phyloP scores from a whole-genome alignment of 2,329 filamentous ascomycete species.

The Colletotrichum orchidophilum region DNA sequence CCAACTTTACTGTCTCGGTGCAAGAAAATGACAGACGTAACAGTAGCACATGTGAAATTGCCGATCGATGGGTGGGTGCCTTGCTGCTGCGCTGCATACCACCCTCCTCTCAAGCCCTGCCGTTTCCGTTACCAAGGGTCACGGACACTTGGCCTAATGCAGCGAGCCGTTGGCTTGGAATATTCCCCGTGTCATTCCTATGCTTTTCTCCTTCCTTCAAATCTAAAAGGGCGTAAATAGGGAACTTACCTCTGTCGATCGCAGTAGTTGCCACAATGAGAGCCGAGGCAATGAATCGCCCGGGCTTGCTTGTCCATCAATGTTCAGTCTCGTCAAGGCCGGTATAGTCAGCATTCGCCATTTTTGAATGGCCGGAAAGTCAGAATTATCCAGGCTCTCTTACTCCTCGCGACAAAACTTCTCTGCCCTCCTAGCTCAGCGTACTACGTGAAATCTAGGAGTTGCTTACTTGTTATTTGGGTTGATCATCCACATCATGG shows the following conservation, averaged over 20 bases:
- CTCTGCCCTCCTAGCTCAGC: too few relatives aligned
- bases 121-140: not conserved
- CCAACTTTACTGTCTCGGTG: not conserved
- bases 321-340: not conserved
- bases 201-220: not conserved
- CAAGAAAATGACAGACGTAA: not conserved
- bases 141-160: not conserved
- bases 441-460: too few relatives aligned
- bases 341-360: not conserved
- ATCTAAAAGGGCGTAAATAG: not conserved
- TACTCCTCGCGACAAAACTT: too few relatives aligned
- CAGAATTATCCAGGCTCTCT: not conserved
- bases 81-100: not conserved
- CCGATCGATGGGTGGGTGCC: not conserved
- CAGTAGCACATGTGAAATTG: not conserved
- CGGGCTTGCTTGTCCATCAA: not conserved
- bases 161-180: not conserved
- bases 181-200: not conserved
- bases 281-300: not conserved
- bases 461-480: too few relatives aligned
- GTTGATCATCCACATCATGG: too few relatives aligned
- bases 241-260: not conserved
- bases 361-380: not conserved
- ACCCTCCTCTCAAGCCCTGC: not conserved
- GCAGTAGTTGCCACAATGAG: not conserved